Evolutionary conservation across 306 rosid genomes (phyloP).

Genomic region (Rubus idaeus): DNA sequence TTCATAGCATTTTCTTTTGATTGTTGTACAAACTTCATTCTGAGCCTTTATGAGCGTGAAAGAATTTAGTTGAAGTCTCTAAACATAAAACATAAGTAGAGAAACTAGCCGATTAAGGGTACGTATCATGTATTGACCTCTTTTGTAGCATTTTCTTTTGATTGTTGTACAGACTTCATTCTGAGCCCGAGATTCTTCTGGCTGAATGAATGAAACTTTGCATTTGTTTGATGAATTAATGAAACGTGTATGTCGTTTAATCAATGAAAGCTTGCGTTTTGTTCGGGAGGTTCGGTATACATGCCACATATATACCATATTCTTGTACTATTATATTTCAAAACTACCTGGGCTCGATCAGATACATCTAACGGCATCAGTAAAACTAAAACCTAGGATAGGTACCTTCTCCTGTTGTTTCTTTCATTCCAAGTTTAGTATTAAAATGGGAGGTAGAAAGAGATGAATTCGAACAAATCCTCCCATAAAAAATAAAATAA

Average conservation of each 20-base stretch:
- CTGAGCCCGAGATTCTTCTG: neutral
- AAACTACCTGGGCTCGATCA: neutral
- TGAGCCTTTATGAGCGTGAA: no score
- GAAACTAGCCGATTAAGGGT: neutral
- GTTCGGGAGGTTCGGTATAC: neutral
- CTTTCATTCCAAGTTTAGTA: constrained; percentile 32
- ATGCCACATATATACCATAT: neutral
- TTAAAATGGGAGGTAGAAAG: constrained; percentile 5
- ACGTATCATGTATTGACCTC: neutral
- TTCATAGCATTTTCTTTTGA: no score
- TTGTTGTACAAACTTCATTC: neutral
- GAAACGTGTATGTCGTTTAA: no score
- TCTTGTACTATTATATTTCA: no score
- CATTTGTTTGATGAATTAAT: neutral
- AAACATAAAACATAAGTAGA: neutral
- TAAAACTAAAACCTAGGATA: constrained; percentile 24
- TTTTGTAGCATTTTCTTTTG: no score
- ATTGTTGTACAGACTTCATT: neutral
- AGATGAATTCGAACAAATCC: neutral
- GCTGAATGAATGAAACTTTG: neutral
- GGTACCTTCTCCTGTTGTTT: constrained; percentile 28
- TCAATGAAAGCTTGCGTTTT: no score
- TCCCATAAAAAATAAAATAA: no score
- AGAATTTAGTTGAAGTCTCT: neutral
- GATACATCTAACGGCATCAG: neutral